A percentile compares a stretch with the other conserved stretches of the same genome.
Conservation (phyloP, 1,284 basidiomycete genomes). For the Sanghuangporus baumii region DNA sequence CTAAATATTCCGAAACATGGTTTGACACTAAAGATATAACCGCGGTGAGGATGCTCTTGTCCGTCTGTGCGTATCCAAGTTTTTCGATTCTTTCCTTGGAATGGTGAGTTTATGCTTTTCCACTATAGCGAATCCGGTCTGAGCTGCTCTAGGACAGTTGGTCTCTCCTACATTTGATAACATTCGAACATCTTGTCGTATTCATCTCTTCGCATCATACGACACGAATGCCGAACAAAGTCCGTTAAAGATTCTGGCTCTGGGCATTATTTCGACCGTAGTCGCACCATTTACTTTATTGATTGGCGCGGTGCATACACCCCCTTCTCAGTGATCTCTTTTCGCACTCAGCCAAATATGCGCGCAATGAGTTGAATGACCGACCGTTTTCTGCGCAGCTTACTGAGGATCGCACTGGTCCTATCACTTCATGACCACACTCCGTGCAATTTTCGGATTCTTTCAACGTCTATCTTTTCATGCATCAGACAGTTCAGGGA, state of each 20-base stretch:
- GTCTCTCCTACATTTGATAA: constrained; percentile 54
- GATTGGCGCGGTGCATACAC: constrained; percentile 52
- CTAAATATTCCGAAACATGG: constrained; percentile 74
- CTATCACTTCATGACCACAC: constrained; percentile 50
- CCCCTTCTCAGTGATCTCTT: constrained; percentile 53
- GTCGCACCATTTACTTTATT: constrained; percentile 51
- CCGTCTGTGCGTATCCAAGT: constrained; percentile 44
- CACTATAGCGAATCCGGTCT: constrained; percentile 60
- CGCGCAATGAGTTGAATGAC: background rate
- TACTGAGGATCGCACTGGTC: constrained; percentile 41
- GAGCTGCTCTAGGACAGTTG: constrained; percentile 58
- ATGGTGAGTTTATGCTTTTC: background rate
- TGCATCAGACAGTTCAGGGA: background rate
- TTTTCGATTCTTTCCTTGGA: background rate
- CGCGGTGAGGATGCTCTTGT: constrained; percentile 74
- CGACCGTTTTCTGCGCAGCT: background rate
- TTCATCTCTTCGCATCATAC: no score
- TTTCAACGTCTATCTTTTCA: no score
- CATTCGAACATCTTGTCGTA: constrained; percentile 51
- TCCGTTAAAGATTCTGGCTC: constrained; percentile 50
- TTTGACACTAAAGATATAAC: constrained; percentile 68
- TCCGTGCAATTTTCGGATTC: constrained; percentile 52
- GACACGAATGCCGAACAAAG: background rate
- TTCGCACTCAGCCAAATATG: background rate
- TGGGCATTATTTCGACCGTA: constrained; percentile 65